Evolutionary conservation across 2,329 filamentous ascomycete genomes (phyloP).

Genomic region (Chlorencoelia australis): DNA sequence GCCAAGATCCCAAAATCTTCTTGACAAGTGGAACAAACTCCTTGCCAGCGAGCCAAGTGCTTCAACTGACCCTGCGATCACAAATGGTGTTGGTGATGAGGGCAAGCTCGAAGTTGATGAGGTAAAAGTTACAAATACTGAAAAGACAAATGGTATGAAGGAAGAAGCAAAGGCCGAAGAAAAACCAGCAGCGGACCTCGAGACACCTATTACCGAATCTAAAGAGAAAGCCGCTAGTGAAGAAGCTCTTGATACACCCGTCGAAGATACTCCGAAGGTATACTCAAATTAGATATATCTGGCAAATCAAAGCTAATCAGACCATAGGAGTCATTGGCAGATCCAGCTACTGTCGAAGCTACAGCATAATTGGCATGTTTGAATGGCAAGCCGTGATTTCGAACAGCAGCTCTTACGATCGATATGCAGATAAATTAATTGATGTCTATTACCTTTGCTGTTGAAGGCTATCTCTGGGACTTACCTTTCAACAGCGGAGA

Average conservation of each 20-base stretch:
- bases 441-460: too few species aligned
- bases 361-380: slow-evolving; percentile 13
- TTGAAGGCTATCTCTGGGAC: too few species aligned
- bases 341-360: slow-evolving; percentile 15
- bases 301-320: slow-evolving; percentile 6
- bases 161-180: slow-evolving; percentile 32
- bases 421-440: too few species aligned
- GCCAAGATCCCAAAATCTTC: slow-evolving; percentile 63
- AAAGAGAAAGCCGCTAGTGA: slow-evolving; percentile 18
- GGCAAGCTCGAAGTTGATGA: slow-evolving; percentile 30
- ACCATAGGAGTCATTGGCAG: slow-evolving; percentile 11
- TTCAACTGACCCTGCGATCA: slow-evolving; percentile 19
- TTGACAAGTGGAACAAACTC: slow-evolving; percentile 84
- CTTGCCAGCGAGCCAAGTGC: slow-evolving; percentile 49
- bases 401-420: too few species aligned
- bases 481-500: too few species aligned
- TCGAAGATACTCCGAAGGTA: slow-evolving; percentile 19
- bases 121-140: slow-evolving; percentile 18
- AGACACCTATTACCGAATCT: slow-evolving; percentile 18
- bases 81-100: slow-evolving; percentile 27
- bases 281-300: background rate
- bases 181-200: slow-evolving; percentile 29
- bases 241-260: slow-evolving; percentile 22
- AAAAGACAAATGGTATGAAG: slow-evolving; percentile 24
- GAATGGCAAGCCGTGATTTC: too few species aligned